A percentile compares a stretch with the other conserved stretches of the same genome.
These are phyloP conservation scores for Spathaspora sp. DNA, from an alignment of 805 yeast genomes.

Conservation along the genomic window DNA sequence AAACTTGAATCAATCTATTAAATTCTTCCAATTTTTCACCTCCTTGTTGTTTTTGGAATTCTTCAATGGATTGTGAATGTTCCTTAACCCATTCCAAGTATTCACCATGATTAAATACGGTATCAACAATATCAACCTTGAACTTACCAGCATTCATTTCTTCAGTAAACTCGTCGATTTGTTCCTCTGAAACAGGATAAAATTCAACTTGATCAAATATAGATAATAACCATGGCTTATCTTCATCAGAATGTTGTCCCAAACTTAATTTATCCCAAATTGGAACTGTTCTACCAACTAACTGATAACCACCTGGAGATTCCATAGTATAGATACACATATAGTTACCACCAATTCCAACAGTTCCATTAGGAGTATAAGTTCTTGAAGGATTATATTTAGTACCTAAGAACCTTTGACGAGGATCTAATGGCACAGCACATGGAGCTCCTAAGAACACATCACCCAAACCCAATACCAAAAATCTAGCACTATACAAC, in stretches of 20 bases:
- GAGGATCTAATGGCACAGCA: slow-evolving; percentile 96
- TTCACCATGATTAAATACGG: slow-evolving; percentile 77
- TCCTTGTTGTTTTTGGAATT: slow-evolving; percentile 61
- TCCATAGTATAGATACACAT: slow-evolving; percentile 99
- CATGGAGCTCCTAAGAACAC: slow-evolving; percentile 98
- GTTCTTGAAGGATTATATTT: slow-evolving; percentile 97
- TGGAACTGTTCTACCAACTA: slow-evolving; percentile 94
- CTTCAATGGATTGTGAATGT: slow-evolving; percentile 68
- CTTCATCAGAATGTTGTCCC: slow-evolving; percentile 52
- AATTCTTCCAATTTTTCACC: slow-evolving; percentile 86
- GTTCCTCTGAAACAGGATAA: slow-evolving; percentile 86
- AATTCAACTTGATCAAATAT: slow-evolving; percentile 95
- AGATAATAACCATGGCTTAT: slow-evolving; percentile 79
- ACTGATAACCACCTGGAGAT: slow-evolving; percentile 97
- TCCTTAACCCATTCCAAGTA: slow-evolving; percentile 77
- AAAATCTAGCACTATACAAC: slow-evolving; percentile 83
- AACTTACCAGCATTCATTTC: slow-evolving; percentile 80
- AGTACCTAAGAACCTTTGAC: slow-evolving; percentile 87
- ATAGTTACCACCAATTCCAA: slow-evolving; percentile 97
- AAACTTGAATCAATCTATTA: slow-evolving; percentile 73
- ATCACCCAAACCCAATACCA: slow-evolving; percentile 95
- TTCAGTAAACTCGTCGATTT: slow-evolving; percentile 66
- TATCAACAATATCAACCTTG: slow-evolving; percentile 67
- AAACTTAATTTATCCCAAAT: slow-evolving; percentile 93
- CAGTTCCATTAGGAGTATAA: slow-evolving; percentile 93